A percentile compares a stretch with the other conserved stretches of the same genome.
Evolutionary conservation across 2,329 filamentous ascomycete species (phyloP).

Genomic region (Cryphonectria parasitica): DNA sequence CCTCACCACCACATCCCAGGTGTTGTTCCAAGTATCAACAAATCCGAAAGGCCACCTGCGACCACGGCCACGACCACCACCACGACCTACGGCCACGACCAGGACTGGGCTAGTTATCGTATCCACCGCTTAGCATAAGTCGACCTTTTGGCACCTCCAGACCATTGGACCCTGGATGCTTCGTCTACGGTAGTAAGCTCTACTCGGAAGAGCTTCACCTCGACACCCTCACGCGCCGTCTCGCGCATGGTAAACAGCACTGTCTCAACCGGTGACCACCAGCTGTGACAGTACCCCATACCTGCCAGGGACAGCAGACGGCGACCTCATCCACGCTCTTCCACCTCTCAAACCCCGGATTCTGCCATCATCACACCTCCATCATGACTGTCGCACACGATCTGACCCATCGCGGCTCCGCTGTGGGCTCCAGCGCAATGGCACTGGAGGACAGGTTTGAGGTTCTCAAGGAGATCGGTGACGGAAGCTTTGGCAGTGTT

Average conservation of each 20-base stretch:
- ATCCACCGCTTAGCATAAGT: conserved; percentile 16
- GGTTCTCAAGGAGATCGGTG: conserved; percentile 95
- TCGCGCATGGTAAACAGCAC: conserved; percentile 7
- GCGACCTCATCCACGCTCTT: neutral
- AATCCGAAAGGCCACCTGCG: conserved; percentile 1
- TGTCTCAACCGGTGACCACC: neutral
- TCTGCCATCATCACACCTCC: conserved; percentile 9
- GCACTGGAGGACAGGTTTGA: conserved; percentile 93
- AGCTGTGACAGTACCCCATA: conserved; percentile 1
- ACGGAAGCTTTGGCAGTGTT: conserved; percentile 98
- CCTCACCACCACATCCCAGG: conserved; percentile 23
- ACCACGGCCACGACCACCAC: neutral
- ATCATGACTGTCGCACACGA: conserved; percentile 81
- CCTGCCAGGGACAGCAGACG: conserved; percentile 10
- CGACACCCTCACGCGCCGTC: neutral
- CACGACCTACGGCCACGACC: conserved; percentile 13
- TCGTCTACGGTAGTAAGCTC: conserved; percentile 28
- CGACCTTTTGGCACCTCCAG: conserved; percentile 18
- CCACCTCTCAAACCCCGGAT: conserved; percentile 20
- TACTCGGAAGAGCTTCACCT: conserved; percentile 26
- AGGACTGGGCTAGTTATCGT: conserved; percentile 8
- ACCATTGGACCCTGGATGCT: conserved; percentile 27
- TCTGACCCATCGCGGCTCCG: conserved; percentile 68
- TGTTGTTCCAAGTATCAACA: conserved; percentile 19
- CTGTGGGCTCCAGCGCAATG: conserved; percentile 52